A percentile compares a stretch with the other conserved stretches of the same genome.
Conservation (phyloP, 2,329 filamentous ascomycete genomes). For the Taxawa tesnikishii region DNA sequence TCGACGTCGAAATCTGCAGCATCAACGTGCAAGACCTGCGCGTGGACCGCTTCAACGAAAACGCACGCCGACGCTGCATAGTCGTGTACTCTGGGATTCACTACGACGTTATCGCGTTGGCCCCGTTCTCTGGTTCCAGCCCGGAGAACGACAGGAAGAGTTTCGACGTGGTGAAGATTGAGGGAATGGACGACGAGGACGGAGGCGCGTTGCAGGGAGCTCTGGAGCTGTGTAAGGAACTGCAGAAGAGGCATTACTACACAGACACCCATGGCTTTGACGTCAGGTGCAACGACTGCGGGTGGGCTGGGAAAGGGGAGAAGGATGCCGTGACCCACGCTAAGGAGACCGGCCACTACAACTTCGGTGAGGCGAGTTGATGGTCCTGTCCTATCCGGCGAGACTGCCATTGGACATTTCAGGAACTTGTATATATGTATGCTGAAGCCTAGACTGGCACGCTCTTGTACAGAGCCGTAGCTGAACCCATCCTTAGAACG, state of each 20-base stretch:
- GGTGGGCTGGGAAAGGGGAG: slow-evolving; percentile 56
- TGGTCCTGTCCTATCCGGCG: no score
- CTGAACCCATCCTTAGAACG: no score
- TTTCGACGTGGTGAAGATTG: slow-evolving; percentile 38
- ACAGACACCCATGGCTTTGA: slow-evolving; percentile 76
- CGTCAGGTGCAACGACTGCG: slow-evolving; percentile 65
- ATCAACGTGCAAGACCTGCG: slow-evolving; percentile 63
- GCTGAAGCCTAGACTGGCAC: no score
- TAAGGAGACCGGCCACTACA: slow-evolving; percentile 44
- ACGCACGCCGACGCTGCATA: slow-evolving; percentile 55
- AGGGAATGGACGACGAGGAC: slow-evolving; percentile 28
- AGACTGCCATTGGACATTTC: no score
- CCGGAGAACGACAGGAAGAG: slow-evolving; percentile 72
- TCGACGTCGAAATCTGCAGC: slow-evolving; percentile 73
- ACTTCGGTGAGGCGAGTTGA: slow-evolving; percentile 41
- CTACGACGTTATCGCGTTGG: slow-evolving; percentile 79
- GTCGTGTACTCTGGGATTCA: slow-evolving; percentile 88
- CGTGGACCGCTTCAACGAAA: slow-evolving; percentile 69
- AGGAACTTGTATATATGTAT: no score
- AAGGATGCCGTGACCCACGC: slow-evolving; percentile 51
- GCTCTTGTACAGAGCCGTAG: no score
- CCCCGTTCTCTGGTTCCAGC: slow-evolving; percentile 47
- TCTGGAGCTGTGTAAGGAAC: slow-evolving; percentile 36
- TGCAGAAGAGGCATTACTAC: slow-evolving; percentile 68
- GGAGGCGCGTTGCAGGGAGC: slow-evolving; percentile 48